A percentile compares a stretch with the other conserved stretches of the same genome.
Evolutionary conservation across 2,329 filamentous ascomycete genomes (phyloP).

Genomic region (Diaporthe nobilis): DNA sequence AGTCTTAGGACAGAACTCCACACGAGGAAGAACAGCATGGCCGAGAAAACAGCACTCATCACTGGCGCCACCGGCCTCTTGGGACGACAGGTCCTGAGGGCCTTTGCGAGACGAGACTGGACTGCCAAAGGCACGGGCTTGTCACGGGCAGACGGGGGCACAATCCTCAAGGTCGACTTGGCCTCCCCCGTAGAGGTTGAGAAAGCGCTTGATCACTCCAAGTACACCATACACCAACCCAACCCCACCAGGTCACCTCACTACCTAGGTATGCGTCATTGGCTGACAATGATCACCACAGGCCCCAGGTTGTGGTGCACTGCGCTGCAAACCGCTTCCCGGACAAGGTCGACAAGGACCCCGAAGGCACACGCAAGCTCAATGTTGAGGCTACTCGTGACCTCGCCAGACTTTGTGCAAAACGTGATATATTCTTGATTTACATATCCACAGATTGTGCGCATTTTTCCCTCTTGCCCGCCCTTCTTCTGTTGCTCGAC

Average conservation of each 20-base stretch:
- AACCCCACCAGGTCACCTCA: not conserved
- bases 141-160: conserved; percentile 79
- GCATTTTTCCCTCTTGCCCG: not conserved
- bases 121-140: conserved; percentile 80
- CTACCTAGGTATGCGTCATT: too few relatives aligned
- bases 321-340: conserved; percentile 92
- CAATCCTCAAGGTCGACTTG: conserved; percentile 74
- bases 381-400: conserved; percentile 80
- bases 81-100: conserved; percentile 81
- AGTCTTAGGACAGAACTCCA: not conserved
- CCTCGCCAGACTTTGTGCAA: conserved; percentile 76
- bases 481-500: too few relatives aligned
- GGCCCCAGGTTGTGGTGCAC: conserved; percentile 84
- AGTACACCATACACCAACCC: conserved; percentile 55
- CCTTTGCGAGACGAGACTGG: conserved; percentile 78
- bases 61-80: conserved; percentile 90
- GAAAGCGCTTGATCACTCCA: conserved; percentile 65
- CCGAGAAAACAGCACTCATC: conserved; percentile 73
- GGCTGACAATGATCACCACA: conserved; percentile 50
- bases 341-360: conserved; percentile 86
- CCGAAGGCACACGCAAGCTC: conserved; percentile 78
- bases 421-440: conserved; percentile 74
- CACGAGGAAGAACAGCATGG: conserved; percentile 47
- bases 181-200: conserved; percentile 61
- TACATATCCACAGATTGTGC: conserved; percentile 85